Conservation (phyloP, 2,329 filamentous ascomycete species). For the Scorias spongiosa region DNA sequence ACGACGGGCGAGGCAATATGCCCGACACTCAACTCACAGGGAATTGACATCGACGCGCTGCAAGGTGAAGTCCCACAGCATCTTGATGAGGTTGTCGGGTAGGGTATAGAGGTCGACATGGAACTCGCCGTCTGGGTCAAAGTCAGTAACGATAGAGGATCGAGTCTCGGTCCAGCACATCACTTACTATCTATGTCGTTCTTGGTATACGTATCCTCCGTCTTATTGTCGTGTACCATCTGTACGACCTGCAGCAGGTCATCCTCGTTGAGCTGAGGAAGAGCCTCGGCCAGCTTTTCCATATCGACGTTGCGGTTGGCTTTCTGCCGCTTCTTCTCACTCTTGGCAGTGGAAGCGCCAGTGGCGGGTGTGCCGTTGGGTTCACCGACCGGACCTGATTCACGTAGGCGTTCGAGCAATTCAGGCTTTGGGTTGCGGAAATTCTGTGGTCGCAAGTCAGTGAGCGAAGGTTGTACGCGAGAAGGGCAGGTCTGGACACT, state of each 20-base stretch:
- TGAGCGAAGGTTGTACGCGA: too few relatives aligned
- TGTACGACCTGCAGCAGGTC: slow-evolving; percentile 90
- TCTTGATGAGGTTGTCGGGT: slow-evolving; percentile 74
- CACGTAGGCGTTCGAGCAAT: slow-evolving; percentile 63
- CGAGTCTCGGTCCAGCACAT: background rate
- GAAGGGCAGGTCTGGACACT: slow-evolving; percentile 17
- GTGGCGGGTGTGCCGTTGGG: slow-evolving; percentile 41
- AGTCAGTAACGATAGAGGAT: background rate
- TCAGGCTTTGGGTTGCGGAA: slow-evolving; percentile 89
- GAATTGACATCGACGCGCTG: slow-evolving; percentile 19
- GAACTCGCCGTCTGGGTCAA: slow-evolving; percentile 68
- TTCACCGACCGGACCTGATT: slow-evolving; percentile 60
- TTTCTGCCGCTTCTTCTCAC: slow-evolving; percentile 62
- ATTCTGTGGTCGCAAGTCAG: slow-evolving; percentile 27
- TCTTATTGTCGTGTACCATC: slow-evolving; percentile 96
- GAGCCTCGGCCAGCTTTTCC: slow-evolving; percentile 87
- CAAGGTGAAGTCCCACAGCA: slow-evolving; percentile 77
- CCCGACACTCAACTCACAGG: slow-evolving; percentile 1
- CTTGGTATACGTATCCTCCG: slow-evolving; percentile 84
- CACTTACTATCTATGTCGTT: slow-evolving; percentile 86
- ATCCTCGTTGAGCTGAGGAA: slow-evolving; percentile 82
- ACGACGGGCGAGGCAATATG: too few relatives aligned
- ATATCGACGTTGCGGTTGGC: slow-evolving; percentile 51
- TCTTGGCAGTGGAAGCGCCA: slow-evolving; percentile 31
- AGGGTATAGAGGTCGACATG: slow-evolving; percentile 97